Conservation (phyloP, 2,329 filamentous ascomycete genomes). For the Arthroderma uncinatum region DNA sequence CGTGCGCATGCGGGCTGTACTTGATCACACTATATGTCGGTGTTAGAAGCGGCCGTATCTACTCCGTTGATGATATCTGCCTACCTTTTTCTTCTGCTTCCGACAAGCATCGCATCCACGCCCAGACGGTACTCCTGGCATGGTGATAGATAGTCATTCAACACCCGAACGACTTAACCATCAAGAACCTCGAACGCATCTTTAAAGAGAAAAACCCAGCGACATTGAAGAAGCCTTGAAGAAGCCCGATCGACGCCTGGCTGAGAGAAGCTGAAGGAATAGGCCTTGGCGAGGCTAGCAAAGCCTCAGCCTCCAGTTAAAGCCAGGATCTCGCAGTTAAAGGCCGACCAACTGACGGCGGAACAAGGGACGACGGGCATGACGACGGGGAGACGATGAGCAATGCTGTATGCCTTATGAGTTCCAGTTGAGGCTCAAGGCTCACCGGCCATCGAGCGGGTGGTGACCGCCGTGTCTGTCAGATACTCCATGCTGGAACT, state of each 20-base stretch:
- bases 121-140: conserved; percentile 44
- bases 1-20: conserved; percentile 35
- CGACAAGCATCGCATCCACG: conserved; percentile 43
- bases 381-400: neutral
- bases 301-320: neutral
- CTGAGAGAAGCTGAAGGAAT: neutral
- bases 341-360: neutral
- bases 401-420: neutral
- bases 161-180: neutral
- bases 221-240: neutral
- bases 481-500: no score
- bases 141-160: conserved; percentile 17
- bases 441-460: no score
- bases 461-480: no score
- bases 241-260: neutral
- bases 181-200: neutral
- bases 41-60: neutral
- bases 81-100: conserved; percentile 45
- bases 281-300: neutral
- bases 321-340: neutral
- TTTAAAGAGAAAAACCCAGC: neutral
- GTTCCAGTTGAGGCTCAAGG: neutral
- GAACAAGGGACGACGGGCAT: neutral
- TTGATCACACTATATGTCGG: conserved; percentile 36
- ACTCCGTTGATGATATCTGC: neutral